Evolutionary conservation across 2,329 filamentous ascomycete species (phyloP).

Genomic region (Aspergillus texensis): DNA sequence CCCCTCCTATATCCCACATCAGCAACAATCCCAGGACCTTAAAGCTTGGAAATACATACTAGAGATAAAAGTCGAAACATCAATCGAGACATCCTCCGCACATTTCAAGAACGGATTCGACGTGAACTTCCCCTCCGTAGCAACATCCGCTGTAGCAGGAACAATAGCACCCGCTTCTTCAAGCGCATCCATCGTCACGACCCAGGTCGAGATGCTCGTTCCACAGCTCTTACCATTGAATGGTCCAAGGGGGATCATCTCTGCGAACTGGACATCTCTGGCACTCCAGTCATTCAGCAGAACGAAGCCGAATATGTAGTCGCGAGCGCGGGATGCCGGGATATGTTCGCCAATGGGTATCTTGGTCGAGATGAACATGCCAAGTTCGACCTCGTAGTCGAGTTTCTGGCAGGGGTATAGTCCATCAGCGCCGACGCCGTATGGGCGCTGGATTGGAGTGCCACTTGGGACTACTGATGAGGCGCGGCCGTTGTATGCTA

Average conservation of each 20-base stretch:
- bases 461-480: constrained; percentile 57
- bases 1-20: not conserved
- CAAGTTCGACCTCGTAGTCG: constrained; percentile 50
- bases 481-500: constrained; percentile 58
- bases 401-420: constrained; percentile 27
- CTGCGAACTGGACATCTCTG: constrained; percentile 60
- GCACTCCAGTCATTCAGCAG: constrained; percentile 63
- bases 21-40: constrained; percentile 21
- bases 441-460: constrained; percentile 51
- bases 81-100: constrained; percentile 1
- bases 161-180: constrained; percentile 11
- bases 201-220: constrained; percentile 64
- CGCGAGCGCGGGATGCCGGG: constrained; percentile 52
- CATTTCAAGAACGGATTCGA: not conserved
- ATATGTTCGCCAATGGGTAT: constrained; percentile 41
- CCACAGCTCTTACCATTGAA: constrained; percentile 64
- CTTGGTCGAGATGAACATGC: constrained; percentile 49
- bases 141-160: not conserved
- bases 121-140: not conserved
- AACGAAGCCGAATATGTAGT: constrained; percentile 65
- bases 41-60: constrained; percentile 13
- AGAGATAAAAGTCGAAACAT: constrained; percentile 25
- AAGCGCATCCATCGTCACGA: constrained; percentile 63
- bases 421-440: constrained; percentile 38
- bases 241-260: constrained; percentile 64